Evolutionary conservation across 2,329 filamentous ascomycete species (phyloP).

Genomic region (Trichoderma citrinoviride): DNA sequence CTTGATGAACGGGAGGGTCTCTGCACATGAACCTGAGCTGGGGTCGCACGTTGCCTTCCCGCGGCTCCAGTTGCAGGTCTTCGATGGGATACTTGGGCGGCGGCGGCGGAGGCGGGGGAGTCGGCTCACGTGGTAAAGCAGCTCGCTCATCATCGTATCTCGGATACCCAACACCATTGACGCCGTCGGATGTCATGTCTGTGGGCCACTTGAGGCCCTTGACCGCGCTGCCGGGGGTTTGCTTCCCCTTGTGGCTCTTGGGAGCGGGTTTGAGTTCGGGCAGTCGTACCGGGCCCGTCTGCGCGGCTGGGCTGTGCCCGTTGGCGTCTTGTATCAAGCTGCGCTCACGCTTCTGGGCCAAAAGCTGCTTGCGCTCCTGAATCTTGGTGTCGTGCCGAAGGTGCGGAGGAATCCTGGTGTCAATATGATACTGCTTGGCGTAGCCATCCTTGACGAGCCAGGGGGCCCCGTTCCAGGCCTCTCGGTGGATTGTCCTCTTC

Average conservation of each 20-base stretch:
- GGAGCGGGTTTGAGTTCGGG: conserved; percentile 71
- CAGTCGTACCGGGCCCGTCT: conserved; percentile 54
- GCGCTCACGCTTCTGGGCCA: conserved; percentile 61
- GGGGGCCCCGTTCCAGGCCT: conserved; percentile 92
- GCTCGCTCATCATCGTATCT: conserved; percentile 42
- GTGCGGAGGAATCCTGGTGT: conserved; percentile 79
- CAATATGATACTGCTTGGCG: conserved; percentile 79
- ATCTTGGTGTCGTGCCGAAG: conserved; percentile 78
- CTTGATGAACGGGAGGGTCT: conserved; percentile 54
- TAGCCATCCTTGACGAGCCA: conserved; percentile 91
- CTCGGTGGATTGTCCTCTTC: conserved; percentile 87
- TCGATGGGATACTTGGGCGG: conserved; percentile 94
- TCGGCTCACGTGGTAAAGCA: conserved; percentile 36
- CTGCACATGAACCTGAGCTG: conserved; percentile 73
- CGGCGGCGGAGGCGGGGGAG: conserved; percentile 63
- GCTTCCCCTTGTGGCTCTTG: conserved; percentile 66
- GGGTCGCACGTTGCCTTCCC: conserved; percentile 66
- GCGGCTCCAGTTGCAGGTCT: conserved; percentile 77
- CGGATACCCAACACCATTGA: conserved; percentile 49
- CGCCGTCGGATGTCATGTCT: conserved; percentile 35
- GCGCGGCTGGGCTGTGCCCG: conserved; percentile 35
- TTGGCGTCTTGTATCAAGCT: conserved; percentile 44
- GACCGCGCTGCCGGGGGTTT: conserved; percentile 33
- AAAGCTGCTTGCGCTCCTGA: conserved; percentile 70
- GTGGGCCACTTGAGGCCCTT: conserved; percentile 46